These are phyloP conservation scores for Skeletonema tropicum DNA, from an alignment of 108 stramenopile species.

Conservation along the genomic window DNA sequence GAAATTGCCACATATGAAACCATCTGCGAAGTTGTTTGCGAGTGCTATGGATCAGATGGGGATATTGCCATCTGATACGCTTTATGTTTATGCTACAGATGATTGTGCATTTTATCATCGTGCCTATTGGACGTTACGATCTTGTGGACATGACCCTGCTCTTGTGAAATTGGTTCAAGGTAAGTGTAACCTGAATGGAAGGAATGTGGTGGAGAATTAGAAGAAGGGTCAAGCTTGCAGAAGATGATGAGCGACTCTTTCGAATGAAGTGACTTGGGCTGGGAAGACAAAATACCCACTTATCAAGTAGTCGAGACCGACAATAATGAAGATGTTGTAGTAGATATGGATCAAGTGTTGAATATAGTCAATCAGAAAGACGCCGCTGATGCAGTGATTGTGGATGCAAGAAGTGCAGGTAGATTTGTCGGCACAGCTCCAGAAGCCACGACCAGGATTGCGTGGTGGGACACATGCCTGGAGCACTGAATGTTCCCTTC, in stretches of 20 bases:
- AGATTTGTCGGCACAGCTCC: constrained; percentile 49
- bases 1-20: constrained; percentile 48
- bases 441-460: constrained; percentile 52
- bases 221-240: constrained; percentile 19
- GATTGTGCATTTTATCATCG: constrained; percentile 67
- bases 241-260: constrained; percentile 33
- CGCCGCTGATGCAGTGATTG: constrained; percentile 27
- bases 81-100: constrained; percentile 60
- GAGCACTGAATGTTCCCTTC: constrained; percentile 70
- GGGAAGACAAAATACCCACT: constrained; percentile 11
- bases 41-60: constrained; percentile 55
- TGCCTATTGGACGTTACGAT: constrained; percentile 64
- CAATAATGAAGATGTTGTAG: constrained; percentile 20
- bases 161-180: constrained; percentile 66
- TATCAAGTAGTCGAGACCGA: constrained; percentile 23
- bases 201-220: constrained; percentile 53
- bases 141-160: constrained; percentile 42
- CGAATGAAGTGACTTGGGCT: constrained; percentile 33
- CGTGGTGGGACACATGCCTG: constrained; percentile 72
- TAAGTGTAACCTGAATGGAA: constrained; percentile 70
- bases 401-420: constrained; percentile 63
- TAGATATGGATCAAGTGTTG: constrained; percentile 53
- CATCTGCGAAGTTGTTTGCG: constrained; percentile 40
- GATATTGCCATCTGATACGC: constrained; percentile 37
- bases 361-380: constrained; percentile 27